These are phyloP conservation scores for Elsinoe batatas DNA, from an alignment of 2,329 filamentous ascomycete genomes.

Conservation along the genomic window DNA sequence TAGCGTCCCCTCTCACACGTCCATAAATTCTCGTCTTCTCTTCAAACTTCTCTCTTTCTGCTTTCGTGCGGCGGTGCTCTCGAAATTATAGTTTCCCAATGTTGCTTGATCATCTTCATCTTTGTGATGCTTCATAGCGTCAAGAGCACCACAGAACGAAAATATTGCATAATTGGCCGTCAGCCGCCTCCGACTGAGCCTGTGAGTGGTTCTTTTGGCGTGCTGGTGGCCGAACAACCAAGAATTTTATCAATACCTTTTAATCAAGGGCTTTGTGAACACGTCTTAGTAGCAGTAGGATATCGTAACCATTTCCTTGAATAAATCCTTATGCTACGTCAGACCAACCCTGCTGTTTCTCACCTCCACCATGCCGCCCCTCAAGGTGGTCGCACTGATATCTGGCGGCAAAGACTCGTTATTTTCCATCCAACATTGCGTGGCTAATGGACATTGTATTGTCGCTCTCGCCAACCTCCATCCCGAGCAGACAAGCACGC, in stretches of 20 bases:
- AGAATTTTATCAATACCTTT: background rate
- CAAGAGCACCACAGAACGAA: slow-evolving; percentile 27
- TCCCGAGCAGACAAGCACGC: slow-evolving; percentile 44
- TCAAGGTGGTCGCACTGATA: slow-evolving; percentile 80
- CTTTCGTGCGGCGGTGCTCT: slow-evolving; percentile 28
- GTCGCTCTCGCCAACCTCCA: slow-evolving; percentile 85
- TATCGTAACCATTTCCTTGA: background rate
- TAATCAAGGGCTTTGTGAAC: background rate
- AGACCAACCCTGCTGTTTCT: background rate
- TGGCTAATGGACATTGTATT: slow-evolving; percentile 72
- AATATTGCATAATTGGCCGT: slow-evolving; percentile 26
- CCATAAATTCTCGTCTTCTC: slow-evolving; percentile 11
- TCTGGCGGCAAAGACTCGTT: slow-evolving; percentile 97
- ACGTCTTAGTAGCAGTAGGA: background rate
- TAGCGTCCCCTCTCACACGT: background rate
- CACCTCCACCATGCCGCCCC: slow-evolving; percentile 20
- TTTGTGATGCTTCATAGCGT: slow-evolving; percentile 25
- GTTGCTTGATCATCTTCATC: slow-evolving; percentile 24
- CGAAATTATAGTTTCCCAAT: slow-evolving; percentile 25
- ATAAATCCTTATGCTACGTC: background rate
- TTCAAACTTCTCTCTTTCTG: slow-evolving; percentile 18
- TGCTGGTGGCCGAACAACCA: slow-evolving; percentile 26
- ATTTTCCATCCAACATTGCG: slow-evolving; percentile 83
- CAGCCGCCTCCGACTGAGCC: slow-evolving; percentile 26
- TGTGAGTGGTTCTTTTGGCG: slow-evolving; percentile 27